Conservation (phyloP, 108 stramenopile species). For the Skeletonema menzelii region DNA sequence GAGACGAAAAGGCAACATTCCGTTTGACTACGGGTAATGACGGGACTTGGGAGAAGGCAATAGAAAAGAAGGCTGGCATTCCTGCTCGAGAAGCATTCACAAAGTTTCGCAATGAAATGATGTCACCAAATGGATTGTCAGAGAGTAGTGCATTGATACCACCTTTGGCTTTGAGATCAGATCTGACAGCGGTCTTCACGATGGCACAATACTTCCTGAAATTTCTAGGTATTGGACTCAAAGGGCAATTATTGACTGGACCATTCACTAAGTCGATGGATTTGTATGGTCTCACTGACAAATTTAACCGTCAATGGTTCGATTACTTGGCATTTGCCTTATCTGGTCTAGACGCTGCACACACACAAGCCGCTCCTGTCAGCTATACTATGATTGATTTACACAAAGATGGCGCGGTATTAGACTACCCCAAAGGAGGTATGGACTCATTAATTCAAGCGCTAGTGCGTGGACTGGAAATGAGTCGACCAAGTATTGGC, state of each 20-base stretch:
- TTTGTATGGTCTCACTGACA: slow-evolving; percentile 47
- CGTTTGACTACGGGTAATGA: slow-evolving; percentile 59
- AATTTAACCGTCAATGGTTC: slow-evolving; percentile 70
- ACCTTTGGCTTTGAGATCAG: slow-evolving; percentile 76
- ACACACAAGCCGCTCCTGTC: slow-evolving; percentile 88
- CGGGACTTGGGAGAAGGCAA: slow-evolving; percentile 54
- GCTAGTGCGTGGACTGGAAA: slow-evolving; percentile 67
- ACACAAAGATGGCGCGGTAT: slow-evolving; percentile 64
- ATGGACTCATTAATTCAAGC: slow-evolving; percentile 83
- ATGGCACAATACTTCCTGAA: slow-evolving; percentile 53
- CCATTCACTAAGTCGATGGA: slow-evolving; percentile 67
- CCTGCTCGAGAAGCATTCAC: slow-evolving; percentile 48
- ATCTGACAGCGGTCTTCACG: slow-evolving; percentile 40
- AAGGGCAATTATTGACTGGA: slow-evolving; percentile 64
- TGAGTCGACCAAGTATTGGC: slow-evolving; percentile 42
- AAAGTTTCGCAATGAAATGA: slow-evolving; percentile 48
- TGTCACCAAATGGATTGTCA: slow-evolving; percentile 49
- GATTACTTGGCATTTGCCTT: slow-evolving; percentile 86
- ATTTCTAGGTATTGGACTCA: slow-evolving; percentile 66
- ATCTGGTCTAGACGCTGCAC: slow-evolving; percentile 80
- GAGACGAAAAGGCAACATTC: slow-evolving; percentile 52
- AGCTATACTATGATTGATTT: slow-evolving; percentile 93
- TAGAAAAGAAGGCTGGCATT: slow-evolving; percentile 62
- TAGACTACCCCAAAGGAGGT: slow-evolving; percentile 89
- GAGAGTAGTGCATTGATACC: slow-evolving; percentile 70